phyloP scores from a whole-genome alignment of 495 filamentous ascomycete species.

The Xylaria castorea region DNA sequence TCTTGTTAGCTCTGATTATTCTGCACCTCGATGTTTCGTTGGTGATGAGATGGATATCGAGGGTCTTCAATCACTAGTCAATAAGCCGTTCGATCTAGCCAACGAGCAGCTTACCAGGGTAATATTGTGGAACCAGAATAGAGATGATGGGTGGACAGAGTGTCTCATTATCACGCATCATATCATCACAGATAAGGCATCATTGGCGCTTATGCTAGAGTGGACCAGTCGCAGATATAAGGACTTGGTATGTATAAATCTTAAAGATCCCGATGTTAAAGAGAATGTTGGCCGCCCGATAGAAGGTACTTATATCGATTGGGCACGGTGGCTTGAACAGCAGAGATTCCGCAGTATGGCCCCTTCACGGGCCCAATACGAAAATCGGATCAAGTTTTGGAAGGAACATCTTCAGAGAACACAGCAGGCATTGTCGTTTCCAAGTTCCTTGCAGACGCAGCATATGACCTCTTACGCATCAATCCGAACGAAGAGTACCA shows the following conservation, averaged over 20 bases:
- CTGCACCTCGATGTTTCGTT: not conserved
- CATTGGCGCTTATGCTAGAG: not conserved
- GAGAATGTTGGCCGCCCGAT: not conserved
- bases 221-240: not conserved
- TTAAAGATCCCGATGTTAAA: not conserved
- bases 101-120: not conserved
- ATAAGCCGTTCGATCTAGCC: not conserved
- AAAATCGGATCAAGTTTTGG: not conserved
- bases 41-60: not conserved
- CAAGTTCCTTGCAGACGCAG: not conserved
- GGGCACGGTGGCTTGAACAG: not conserved
- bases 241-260: not conserved
- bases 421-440: not conserved
- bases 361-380: not conserved
- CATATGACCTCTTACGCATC: not conserved
- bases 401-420: not conserved
- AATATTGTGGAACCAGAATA: not conserved
- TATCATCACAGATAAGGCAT: not conserved
- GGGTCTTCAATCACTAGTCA: not conserved
- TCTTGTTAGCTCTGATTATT: not conserved
- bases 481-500: not conserved
- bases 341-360: not conserved
- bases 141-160: not conserved
- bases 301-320: not conserved
- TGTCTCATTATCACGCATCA: not conserved